Base-by-base conservation (phyloP, 2,329 filamentous ascomycete genomes). In the Gliomastix tumulicola region DNA sequence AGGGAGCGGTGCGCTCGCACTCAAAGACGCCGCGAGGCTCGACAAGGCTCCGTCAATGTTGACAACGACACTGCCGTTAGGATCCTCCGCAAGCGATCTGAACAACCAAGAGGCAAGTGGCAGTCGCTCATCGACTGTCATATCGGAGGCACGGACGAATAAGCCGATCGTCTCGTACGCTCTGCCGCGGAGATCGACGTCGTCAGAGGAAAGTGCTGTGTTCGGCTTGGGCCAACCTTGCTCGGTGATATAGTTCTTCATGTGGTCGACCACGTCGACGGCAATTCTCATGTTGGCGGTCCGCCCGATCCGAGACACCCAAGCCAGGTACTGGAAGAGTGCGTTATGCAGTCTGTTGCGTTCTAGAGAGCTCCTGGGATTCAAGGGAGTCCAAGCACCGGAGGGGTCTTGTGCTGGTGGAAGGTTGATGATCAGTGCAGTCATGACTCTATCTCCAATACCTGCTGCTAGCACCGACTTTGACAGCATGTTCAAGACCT, bases 111-210 rank as follows among this genome's bases (percentile, higher is more conserved):
- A 40, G 1, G 76, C 46, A 76, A 76, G 34, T 76, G 65, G 44
- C 21, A 73, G 38, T 68, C 76, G 49, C 69, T 71, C 66, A 27
- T 61, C 60, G 11, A 76, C 49, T 5, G 79, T 63, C 46, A 77
- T 72, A 4, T 71, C 61, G 5, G 81, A 75, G 5, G 75, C 76
- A 44, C 80, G 78, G 37, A 84, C 80, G 18, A 97, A 61, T 12
- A 92, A 74, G 1, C 90, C 92, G 27, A 97, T 87, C 1, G 86
- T 88, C 56, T 97, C 90, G 56, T 96, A 97, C 2, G 84, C 88
- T 51, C 84, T 81, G 6, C 82, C 82, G 28, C 90, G 79, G 30
- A 95, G 67, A 4, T 75, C 71, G 37, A 82, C 65, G 37, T 81
- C 76, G 33, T 82, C 78, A 10, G 68, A 57, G 3, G 74, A 71